Evolutionary conservation across 2,329 filamentous ascomycete genomes (phyloP).

Genomic region (Pseudogymnoascus sp.): DNA sequence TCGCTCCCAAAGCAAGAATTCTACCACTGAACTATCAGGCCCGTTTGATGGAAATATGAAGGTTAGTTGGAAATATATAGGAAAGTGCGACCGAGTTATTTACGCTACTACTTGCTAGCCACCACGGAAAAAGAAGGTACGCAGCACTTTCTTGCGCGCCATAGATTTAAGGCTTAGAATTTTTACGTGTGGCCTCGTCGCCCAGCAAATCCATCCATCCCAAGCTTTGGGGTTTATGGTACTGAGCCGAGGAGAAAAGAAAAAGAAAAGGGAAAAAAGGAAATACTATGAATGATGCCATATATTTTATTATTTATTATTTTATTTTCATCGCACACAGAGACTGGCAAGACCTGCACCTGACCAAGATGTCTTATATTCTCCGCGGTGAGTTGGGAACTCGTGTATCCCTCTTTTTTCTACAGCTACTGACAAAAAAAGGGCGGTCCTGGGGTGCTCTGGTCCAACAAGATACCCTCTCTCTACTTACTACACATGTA

Average conservation of each 20-base stretch:
- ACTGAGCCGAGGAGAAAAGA: too few relatives aligned
- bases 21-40: slow-evolving; percentile 7
- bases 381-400: too few relatives aligned
- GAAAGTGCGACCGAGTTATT: not conserved
- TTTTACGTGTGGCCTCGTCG: not conserved
- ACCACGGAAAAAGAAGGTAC: too few relatives aligned
- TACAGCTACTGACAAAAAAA: too few relatives aligned
- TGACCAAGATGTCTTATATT: not conserved
- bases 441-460: too few relatives aligned
- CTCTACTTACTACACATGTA: not conserved
- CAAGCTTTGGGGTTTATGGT: not conserved
- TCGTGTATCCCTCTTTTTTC: too few relatives aligned
- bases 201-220: not conserved
- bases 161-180: not conserved
- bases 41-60: not conserved
- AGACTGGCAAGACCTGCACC: not conserved
- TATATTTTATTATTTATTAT: not conserved
- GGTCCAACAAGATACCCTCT: too few relatives aligned
- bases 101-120: not conserved
- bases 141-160: too few relatives aligned
- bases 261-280: not conserved
- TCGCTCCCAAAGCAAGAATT: slow-evolving; percentile 2
- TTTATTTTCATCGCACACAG: not conserved
- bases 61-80: not conserved
- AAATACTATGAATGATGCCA: not conserved